Conservation (phyloP, 495 filamentous ascomycete species). For the Aspergillus hancockii region DNA sequence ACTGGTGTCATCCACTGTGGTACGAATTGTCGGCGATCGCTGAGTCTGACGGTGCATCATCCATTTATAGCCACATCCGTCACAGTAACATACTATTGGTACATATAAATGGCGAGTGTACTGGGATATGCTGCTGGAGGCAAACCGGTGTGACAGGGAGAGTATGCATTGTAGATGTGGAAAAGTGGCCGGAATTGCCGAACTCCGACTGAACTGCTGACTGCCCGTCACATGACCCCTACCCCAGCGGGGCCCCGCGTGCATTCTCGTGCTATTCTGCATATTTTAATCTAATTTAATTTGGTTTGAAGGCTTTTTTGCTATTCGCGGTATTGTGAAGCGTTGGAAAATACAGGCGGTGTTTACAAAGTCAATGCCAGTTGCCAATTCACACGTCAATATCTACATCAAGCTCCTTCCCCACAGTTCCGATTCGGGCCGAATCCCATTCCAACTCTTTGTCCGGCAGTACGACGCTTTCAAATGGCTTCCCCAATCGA, state of each 20-base stretch:
- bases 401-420: slow-evolving; percentile 21
- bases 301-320: not conserved
- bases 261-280: not conserved
- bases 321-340: not conserved
- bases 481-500: slow-evolving; percentile 26
- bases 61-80: slow-evolving; percentile 12
- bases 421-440: slow-evolving; percentile 18
- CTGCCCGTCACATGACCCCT: not conserved
- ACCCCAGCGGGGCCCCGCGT: slow-evolving; percentile 6
- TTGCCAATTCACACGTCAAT: slow-evolving; percentile 14
- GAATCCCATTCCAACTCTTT: slow-evolving; percentile 26
- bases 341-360: not conserved
- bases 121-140: not conserved
- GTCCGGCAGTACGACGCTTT: slow-evolving; percentile 32
- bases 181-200: slow-evolving; percentile 21
- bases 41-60: slow-evolving; percentile 20
- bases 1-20: slow-evolving; percentile 22
- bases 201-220: slow-evolving; percentile 1
- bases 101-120: not conserved
- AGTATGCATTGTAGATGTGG: not conserved
- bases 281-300: not conserved
- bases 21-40: slow-evolving; percentile 10
- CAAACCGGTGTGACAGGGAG: not conserved
- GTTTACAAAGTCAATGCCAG: not conserved
- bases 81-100: not conserved